A percentile compares a stretch with the other conserved stretches of the same genome.
phyloP scores from a whole-genome alignment of 2,329 filamentous ascomycete genomes.

The Annulohypoxylon truncatum region DNA sequence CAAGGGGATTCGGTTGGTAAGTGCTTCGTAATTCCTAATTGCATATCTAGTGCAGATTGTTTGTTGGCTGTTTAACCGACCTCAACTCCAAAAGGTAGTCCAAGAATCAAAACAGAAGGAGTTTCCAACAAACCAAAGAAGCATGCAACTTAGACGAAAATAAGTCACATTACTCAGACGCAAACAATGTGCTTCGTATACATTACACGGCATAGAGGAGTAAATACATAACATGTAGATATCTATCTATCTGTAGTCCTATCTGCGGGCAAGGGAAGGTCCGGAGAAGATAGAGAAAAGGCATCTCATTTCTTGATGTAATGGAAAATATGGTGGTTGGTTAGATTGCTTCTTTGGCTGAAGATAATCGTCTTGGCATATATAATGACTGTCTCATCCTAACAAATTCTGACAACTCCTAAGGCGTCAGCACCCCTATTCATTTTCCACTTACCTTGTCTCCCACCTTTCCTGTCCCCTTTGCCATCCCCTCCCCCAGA shows the following conservation, averaged over 20 bases:
- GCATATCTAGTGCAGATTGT: background rate
- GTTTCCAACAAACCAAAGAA: background rate
- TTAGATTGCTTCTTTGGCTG: slow-evolving; percentile 6
- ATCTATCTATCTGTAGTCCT: background rate
- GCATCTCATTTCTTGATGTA: slow-evolving; percentile 18
- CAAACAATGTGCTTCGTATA: background rate
- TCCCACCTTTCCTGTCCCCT: background rate
- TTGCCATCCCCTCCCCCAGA: background rate
- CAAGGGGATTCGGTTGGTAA: slow-evolving; percentile 31
- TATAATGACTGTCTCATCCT: slow-evolving; percentile 13
- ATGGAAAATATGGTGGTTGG: slow-evolving; percentile 25
- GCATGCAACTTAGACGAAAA: background rate
- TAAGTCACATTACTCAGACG: background rate
- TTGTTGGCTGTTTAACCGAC: background rate
- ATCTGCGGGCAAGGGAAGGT: background rate
- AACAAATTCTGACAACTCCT: slow-evolving; percentile 9
- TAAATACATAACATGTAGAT: background rate
- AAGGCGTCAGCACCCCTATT: background rate
- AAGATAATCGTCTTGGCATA: slow-evolving; percentile 30
- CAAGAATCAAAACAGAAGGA: background rate
- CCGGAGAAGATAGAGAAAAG: slow-evolving; percentile 12
- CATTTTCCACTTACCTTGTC: background rate
- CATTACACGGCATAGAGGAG: background rate
- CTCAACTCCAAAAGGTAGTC: background rate
- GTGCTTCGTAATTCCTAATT: slow-evolving; percentile 25